Base-by-base conservation (phyloP, 306 rosid genomes). In the Pyrus betulifolia region DNA sequence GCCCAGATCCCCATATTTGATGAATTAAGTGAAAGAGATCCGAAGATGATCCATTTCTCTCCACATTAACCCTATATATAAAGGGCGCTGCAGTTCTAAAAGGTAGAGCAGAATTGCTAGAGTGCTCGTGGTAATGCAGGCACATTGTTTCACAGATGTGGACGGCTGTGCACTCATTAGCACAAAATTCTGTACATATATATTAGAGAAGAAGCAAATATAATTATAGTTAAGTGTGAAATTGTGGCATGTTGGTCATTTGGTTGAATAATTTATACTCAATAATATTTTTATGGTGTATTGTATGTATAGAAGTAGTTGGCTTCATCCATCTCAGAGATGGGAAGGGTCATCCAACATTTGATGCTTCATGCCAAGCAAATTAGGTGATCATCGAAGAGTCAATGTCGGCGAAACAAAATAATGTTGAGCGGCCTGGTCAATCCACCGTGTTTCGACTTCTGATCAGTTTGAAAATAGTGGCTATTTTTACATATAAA, bases 361-460 rank as follows among this genome's bases (percentile, higher is more conserved):
- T 59, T 25, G 58, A 73, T 58, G 35, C 25, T 38, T 38, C 10
- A 62, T 15, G 5, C 1, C 58, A 42, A 55, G 69, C 79, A 68
- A 66, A 74, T 65, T 83, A 84, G 87, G 89, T 80, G 49, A 10
- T 49, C 38, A 70, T 52, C 30, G 10, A 23, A 2, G 62, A 77
- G 91, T 86, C 87, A 85, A 78, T 51, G 61, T 79, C 69, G 86
- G 87, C 79, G 59, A 78, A 45, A 67, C 79, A 54, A 71, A 55
- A 54, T 60, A 72, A 54, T 63, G 30, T 31, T 31, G 40, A 55
- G 74, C 59, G 85, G 67, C 78, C 60, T 69, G 82, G 88, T 91
- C 92, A 81, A 84, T 72, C 60, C 77, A 75, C 69, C 74, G 54
- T 80, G 46, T 74, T 38, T 51, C 42, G 42, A 38, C 42, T 38